These are phyloP conservation scores for Scopulariopsis brevicaulis DNA, from an alignment of 2,329 filamentous ascomycete genomes.

Conservation along the genomic window DNA sequence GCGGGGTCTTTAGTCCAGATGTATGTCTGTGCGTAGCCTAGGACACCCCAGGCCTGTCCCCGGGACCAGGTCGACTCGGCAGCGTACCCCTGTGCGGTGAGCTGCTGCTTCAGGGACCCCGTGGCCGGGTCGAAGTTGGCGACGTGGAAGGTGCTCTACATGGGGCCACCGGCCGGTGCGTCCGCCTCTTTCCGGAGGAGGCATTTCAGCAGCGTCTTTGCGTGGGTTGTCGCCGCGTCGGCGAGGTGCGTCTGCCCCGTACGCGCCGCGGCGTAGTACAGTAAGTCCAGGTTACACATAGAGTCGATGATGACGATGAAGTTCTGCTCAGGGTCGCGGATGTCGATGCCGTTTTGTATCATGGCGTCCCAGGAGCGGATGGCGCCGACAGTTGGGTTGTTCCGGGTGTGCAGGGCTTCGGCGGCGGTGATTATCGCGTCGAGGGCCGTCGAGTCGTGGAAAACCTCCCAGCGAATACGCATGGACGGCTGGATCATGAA, in stretches of 20 bases:
- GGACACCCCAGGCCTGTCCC: slow-evolving; percentile 38
- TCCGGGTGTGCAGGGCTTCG: slow-evolving; percentile 27
- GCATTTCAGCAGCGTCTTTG: slow-evolving; percentile 24
- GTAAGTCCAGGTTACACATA: slow-evolving; percentile 25
- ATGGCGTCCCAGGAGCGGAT: slow-evolving; percentile 36
- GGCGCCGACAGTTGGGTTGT: slow-evolving; percentile 27
- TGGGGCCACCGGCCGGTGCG: slow-evolving; percentile 1
- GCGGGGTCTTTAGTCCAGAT: slow-evolving; percentile 29
- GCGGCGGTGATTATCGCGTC: slow-evolving; percentile 30
- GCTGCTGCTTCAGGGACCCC: slow-evolving; percentile 27
- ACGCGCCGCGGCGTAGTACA: slow-evolving; percentile 22
- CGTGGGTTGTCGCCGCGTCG: slow-evolving; percentile 23
- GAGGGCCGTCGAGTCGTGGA: slow-evolving; percentile 23
- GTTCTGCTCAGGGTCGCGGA: slow-evolving; percentile 17
- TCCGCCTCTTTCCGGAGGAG: slow-evolving; percentile 24
- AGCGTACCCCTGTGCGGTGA: slow-evolving; percentile 35
- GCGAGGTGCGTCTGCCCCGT: slow-evolving; percentile 14
- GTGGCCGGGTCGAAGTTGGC: slow-evolving; percentile 30
- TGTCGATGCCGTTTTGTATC: slow-evolving; percentile 13
- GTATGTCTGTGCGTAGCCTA: slow-evolving; percentile 37
- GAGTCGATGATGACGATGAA: slow-evolving; percentile 31
- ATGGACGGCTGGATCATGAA: slow-evolving; percentile 40
- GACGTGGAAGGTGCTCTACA: slow-evolving; percentile 32
- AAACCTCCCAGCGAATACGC: slow-evolving; percentile 34
- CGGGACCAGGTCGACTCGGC: slow-evolving; percentile 37